Evolutionary conservation across 2,329 filamentous ascomycete species (phyloP), one percentile per base, ranked within the genome.

Genomic region (Emergomyces pasteurianus): DNA sequence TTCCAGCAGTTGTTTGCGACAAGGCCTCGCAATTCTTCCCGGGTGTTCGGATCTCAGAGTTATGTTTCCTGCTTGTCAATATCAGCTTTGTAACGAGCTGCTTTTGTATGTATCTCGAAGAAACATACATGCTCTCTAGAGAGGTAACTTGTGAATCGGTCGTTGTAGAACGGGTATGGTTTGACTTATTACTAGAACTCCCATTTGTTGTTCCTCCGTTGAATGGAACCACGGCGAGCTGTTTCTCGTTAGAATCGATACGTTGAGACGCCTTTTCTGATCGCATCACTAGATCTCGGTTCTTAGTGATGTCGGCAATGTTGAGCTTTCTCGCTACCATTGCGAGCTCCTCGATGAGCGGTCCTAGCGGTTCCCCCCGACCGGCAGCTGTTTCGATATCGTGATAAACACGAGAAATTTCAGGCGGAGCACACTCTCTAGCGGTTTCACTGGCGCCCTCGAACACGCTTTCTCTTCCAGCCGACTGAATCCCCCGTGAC

Each of bases 331-430:
- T 63, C 28, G 59, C 64, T 21, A 54, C 63, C 47, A 58, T 64
- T 54, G 53, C 61, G 57, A 73, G 66, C 43, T 71, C 71, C 54
- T 68, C 63, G 28, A 73, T 65, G 7, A 72, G 65, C 14, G 54
- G 64, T 21, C 69, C 68, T 28, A 72, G 62, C 14, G 68, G 62
- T 28, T 71, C 67, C 18, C 68, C 68, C 12, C 65, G 66, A 52
- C 66, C 67, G 34, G 65, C 68, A 21, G 70, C 69, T 50, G 67
- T 65, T 61, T 72, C 70, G 18, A 72, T 72, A 26, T 65, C 67
- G 34, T 63, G 65, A 58, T 73, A 71, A 34, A 73, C 46, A n/a
- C 62, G 61, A 26, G 63, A 65, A 59, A 73, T 62, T 14, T 70
- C 67, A 8, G 63, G 53, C 7, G 66, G 64, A 26, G 65, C 55